Evolutionary conservation across 164 flowering plant genomes (phyloP).

Genomic region (Tetrastigma voinierianum): DNA sequence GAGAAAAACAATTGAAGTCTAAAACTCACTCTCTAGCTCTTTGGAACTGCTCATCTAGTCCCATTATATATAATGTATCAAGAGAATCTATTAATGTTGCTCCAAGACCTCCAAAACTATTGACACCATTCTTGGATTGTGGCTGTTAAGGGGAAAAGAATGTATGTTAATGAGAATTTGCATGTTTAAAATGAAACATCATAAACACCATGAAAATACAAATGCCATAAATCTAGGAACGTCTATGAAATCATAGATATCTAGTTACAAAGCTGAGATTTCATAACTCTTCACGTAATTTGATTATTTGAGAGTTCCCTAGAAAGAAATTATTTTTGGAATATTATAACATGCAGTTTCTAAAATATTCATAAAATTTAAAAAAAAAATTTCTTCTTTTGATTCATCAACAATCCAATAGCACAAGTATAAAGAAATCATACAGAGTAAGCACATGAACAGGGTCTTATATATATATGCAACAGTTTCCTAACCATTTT

Average conservation of each 20-base stretch:
- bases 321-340: background rate
- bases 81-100: conserved; percentile 93
- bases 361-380: background rate
- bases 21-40: conserved; percentile 90
- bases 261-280: background rate
- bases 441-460: background rate
- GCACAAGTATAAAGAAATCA: background rate
- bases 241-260: background rate
- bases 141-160: conserved; percentile 55
- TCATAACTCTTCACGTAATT: background rate
- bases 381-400: background rate
- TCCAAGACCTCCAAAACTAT: conserved; percentile 99
- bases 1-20: background rate
- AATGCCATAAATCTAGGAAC: background rate
- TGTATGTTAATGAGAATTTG: conserved; percentile 7
- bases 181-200: background rate
- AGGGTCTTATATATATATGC: no score
- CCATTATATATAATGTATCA: conserved; percentile 96
- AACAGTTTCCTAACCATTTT: no score
- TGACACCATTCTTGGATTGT: conserved; percentile 75
- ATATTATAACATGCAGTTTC: background rate
- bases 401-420: background rate
- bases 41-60: conserved; percentile 85
- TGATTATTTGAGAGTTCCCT: background rate
- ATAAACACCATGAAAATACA: background rate